These are phyloP conservation scores for Osmozyma mogii DNA, from an alignment of 805 yeast genomes.

Conservation along the genomic window DNA sequence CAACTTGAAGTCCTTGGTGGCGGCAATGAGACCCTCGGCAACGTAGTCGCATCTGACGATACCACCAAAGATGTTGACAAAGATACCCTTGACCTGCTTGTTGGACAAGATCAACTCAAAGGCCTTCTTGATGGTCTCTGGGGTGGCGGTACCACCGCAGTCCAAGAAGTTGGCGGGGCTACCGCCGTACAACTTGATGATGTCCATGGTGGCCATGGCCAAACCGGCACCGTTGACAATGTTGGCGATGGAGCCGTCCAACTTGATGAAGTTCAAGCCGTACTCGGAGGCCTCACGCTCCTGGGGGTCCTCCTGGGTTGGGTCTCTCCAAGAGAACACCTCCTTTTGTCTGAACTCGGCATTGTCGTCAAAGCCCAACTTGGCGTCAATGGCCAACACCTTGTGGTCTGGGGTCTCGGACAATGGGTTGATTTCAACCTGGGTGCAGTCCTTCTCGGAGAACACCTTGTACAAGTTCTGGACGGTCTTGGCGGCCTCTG, in stretches of 20 bases:
- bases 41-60: conserved; percentile 99
- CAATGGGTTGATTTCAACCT: conserved; percentile 97
- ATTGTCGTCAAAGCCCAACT: conserved; percentile 95
- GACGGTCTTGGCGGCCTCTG: conserved; percentile 83
- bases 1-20: conserved; percentile 85
- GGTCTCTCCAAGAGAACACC: conserved; percentile 94
- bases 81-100: conserved; percentile 84
- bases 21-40: conserved; percentile 94
- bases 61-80: conserved; percentile 98
- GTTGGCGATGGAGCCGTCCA: conserved; percentile 98
- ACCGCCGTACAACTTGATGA: conserved; percentile 96
- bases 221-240: conserved; percentile 99
- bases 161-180: conserved; percentile 98
- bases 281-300: conserved; percentile 87
- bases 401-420: conserved; percentile 85
- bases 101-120: conserved; percentile 89
- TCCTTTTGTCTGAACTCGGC: conserved; percentile 93
- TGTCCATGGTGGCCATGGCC: conserved; percentile 99
- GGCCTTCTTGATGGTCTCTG: conserved; percentile 95
- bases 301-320: conserved; percentile 95
- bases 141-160: conserved; percentile 99
- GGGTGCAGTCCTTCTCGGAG: conserved; percentile 90
- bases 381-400: conserved; percentile 98
- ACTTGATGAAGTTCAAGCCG: conserved; percentile 92
- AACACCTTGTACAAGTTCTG: conserved; percentile 84